Evolutionary conservation across 495 filamentous ascomycete genomes (phyloP), one percentile per base, ranked within the genome.

Genomic region (Aspergillus saccharolyticus): DNA sequence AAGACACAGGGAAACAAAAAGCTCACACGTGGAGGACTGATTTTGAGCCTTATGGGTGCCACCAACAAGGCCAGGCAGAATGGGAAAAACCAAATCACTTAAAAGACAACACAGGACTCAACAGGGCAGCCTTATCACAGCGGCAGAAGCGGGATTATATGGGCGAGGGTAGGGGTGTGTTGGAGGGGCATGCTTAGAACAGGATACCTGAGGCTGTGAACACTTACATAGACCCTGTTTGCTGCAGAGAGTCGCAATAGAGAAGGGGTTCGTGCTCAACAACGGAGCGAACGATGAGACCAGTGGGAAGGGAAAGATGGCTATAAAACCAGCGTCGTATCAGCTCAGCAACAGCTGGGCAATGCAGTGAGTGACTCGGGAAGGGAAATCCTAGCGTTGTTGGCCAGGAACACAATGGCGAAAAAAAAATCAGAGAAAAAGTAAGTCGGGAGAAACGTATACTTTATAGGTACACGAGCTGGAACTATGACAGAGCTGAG

Each of bases 401-500:
- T 16, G 7, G 47, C 24, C n/a, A 28, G 24, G 46, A 16, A 25
- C 20, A 49, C 21, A 22, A 50, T 18, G 14, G 15, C 16, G 24
- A 1, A 30, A 50, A 7, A 15, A n/a, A n/a, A 10, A 1, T 16
- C n/a, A 21, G 21, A n/a, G 14, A 39, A 39, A 39, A 39, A 39
- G 33, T 39, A 39, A 39, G 33, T 39, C 14, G 33, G 33, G 33
- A 39, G 33, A 39, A 39, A 12, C 6, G 33, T 39, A 39, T 39
- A 39, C 33, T 39, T 39, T 39, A 39, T 39, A 39, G 33, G 33
- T 39, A 39, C 33, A 39, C 7, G 33, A 65, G 57, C 52, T 25
- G 49, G 63, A 58, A 53, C 66, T 28, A 5, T 61, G 60, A 56
- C 33, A 63, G 59, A 54, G 55, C 59, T 53, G 69, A 70, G 70